Evolutionary conservation across 306 rosid genomes (phyloP), one percentile per base, ranked within the genome.

Genomic region (Gleditsia sinensis): DNA sequence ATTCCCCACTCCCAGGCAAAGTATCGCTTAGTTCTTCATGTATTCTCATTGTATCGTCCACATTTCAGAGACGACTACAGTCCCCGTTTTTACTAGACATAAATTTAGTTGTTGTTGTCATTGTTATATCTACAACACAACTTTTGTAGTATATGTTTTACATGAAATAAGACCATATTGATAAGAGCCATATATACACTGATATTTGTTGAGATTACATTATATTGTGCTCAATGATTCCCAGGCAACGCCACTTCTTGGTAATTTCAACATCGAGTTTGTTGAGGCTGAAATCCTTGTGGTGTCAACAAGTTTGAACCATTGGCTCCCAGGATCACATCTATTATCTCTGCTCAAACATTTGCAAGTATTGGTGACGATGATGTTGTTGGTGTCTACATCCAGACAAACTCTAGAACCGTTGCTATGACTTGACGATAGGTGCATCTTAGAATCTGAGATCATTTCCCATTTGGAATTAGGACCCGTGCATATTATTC

Each of bases 311-410:
- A 91, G 88, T 65, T 86, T 88, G 81, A 91, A 91, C 98, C 97
- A 91, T 42, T 94, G 98, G 83, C 87, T 90, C 28, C 36, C 84
- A 0, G 97, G 97, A 81, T 91, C 90, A 17, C 98, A 94, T 3
- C 67, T 19, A 0, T 9, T 53, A 36, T 89, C 96, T 24, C 64
- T 33, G 54, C 78, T 81, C 69, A 94, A 74, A 68, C 98, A 94
- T 71, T 85, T 94, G 77, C 98, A 94, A 32, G 79, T 68, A 71
- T 79, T 91, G 43, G 97, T 90, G 72, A 91, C 80, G 42, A 94
- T 54, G 9, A 1, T 42, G 46, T 87, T 88, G 78, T 72, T 72
- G 43, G 88, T 78, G 53, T 88, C 90, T 0, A 88, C 93, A 32
- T 94, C 96, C 9, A 94, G 67, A 82, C 98, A 94, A 39, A 87